phyloP scores from a whole-genome alignment of 305 asterid species.

The Solanum chacoense region DNA sequence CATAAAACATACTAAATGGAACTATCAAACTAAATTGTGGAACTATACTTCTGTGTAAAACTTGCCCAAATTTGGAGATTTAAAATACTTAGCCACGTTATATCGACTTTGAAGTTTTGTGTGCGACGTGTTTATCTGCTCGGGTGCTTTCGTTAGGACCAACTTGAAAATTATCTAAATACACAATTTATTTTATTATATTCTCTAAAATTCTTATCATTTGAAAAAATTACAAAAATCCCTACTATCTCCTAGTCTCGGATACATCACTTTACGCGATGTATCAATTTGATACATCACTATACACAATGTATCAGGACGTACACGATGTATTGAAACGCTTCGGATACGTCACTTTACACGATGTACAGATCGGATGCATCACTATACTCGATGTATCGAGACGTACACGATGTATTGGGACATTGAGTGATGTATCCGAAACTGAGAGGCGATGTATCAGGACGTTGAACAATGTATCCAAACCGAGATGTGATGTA shows the following conservation, averaged over 20 bases:
- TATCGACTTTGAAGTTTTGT: not conserved
- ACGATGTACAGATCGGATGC: not conserved
- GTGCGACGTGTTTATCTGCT: not conserved
- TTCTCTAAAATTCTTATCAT: too few relatives aligned
- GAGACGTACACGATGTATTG: not conserved
- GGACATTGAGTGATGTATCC: too few relatives aligned
- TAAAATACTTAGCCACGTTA: not conserved
- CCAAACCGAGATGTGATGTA: too few relatives aligned
- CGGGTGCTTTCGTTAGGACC: not conserved
- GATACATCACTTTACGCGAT: not conserved
- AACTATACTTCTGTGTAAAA: constrained; percentile 13
- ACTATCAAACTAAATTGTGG: constrained; percentile 4
- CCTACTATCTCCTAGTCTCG: not conserved
- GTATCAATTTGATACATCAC: not conserved
- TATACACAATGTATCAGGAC: not conserved
- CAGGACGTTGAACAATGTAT: too few relatives aligned
- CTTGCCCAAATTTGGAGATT: constrained; percentile 5
- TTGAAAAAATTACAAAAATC: too few relatives aligned
- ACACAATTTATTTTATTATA: too few relatives aligned
- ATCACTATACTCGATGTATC: not conserved
- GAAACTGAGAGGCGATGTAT: too few relatives aligned
- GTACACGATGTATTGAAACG: not conserved
- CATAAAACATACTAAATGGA: not conserved
- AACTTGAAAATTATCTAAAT: too few relatives aligned
- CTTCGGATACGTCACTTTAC: not conserved